These are phyloP conservation scores for Suillus cothurnatus DNA, from an alignment of 768 basidiomycete species.

Conservation along the genomic window DNA sequence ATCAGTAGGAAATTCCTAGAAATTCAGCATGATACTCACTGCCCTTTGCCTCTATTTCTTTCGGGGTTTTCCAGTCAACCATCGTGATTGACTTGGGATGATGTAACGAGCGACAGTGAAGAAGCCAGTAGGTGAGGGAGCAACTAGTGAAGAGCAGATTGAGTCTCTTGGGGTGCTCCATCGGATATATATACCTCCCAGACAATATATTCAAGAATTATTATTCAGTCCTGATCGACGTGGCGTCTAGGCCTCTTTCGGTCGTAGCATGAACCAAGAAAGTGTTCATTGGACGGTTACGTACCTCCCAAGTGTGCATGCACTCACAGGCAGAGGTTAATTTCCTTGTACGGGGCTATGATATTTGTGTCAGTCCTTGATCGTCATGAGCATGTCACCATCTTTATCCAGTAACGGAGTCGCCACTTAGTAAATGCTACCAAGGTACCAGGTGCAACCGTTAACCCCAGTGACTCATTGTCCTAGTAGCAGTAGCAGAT, in stretches of 20 bases:
- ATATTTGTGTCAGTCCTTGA: neutral
- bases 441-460: neutral
- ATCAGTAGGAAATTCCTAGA: neutral
- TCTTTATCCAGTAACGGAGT: neutral
- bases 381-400: slow-evolving; percentile 2
- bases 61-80: slow-evolving; percentile 29
- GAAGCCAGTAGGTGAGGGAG: neutral
- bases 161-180: neutral
- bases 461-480: neutral
- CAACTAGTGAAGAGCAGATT: neutral
- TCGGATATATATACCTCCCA: neutral
- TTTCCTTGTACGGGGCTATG: slow-evolving; percentile 1
- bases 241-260: neutral
- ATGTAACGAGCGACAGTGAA: slow-evolving; percentile 12
- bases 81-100: slow-evolving; percentile 18
- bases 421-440: neutral
- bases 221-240: neutral
- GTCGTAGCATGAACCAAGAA: neutral
- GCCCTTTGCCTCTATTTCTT: slow-evolving; percentile 23
- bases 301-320: neutral
- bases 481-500: neutral
- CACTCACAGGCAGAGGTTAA: neutral
- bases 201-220: neutral
- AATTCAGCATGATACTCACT: slow-evolving; percentile 18
- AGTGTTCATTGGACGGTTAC: slow-evolving; percentile 3